A percentile compares a stretch with the other conserved stretches of the same genome.
Evolutionary conservation across 257 asterid genomes (phyloP).

Genomic region (Nicotiana knightiana): DNA sequence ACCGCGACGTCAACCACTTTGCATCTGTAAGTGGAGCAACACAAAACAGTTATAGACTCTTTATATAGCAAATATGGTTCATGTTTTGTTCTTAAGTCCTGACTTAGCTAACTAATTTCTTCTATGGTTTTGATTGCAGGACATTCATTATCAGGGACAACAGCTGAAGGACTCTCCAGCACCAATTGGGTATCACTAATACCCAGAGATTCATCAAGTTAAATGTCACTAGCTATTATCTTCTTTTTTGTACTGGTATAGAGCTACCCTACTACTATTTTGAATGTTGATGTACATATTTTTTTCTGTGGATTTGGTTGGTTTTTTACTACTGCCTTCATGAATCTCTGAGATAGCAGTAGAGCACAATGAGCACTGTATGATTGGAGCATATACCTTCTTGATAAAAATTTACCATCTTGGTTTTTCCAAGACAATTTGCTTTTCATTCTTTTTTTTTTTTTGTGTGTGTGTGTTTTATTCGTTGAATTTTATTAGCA

Average conservation of each 20-base stretch:
- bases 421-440: background rate
- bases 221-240: background rate
- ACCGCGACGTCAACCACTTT: slow-evolving; percentile 88
- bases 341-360: background rate
- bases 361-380: background rate
- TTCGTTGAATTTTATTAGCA: background rate
- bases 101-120: background rate
- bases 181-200: slow-evolving; percentile 42
- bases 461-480: no score
- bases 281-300: slow-evolving; percentile 1
- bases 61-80: no score
- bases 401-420: background rate
- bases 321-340: background rate
- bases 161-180: slow-evolving; percentile 48
- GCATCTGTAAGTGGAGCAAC: slow-evolving; percentile 50
- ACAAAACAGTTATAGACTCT: no score
- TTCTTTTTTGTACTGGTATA: background rate
- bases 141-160: slow-evolving; percentile 46
- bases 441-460: no score
- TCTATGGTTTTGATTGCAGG: slow-evolving; percentile 32
- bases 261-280: background rate
- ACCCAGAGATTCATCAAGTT: background rate
- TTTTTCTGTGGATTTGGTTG: background rate
- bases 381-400: background rate
- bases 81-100: background rate